phyloP scores from a whole-genome alignment of 495 filamentous ascomycete species.

The Recurvomyces mirabilis region DNA sequence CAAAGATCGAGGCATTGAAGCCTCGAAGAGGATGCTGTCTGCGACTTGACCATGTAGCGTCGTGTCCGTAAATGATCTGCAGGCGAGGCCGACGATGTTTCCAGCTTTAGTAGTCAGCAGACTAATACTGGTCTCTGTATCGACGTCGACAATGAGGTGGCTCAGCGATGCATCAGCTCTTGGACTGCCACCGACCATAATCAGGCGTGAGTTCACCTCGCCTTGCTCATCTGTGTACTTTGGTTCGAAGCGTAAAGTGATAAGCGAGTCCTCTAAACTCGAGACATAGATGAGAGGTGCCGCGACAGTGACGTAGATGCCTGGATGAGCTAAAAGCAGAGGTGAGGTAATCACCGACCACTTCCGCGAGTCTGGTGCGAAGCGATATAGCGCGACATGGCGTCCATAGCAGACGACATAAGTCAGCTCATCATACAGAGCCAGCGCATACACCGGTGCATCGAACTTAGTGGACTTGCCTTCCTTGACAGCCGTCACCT shows the following conservation, averaged over 20 bases:
- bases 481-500: constrained; percentile 3
- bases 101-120: constrained; percentile 25
- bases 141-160: constrained; percentile 3
- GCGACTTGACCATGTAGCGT: constrained; percentile 2
- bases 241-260: constrained; percentile 13
- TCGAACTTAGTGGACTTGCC: constrained; percentile 1
- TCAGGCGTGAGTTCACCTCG: background rate
- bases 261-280: constrained; percentile 27
- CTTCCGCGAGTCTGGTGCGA: constrained; percentile 6
- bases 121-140: constrained; percentile 3
- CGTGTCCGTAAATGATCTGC: background rate
- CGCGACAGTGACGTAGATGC: constrained; percentile 22
- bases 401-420: constrained; percentile 12
- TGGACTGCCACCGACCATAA: background rate
- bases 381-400: constrained; percentile 14
- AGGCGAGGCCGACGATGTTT: constrained; percentile 21
- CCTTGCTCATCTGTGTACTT: background rate
- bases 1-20: constrained; percentile 24
- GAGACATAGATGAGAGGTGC: constrained; percentile 27
- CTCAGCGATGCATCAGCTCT: constrained; percentile 1
- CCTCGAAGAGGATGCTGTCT: constrained; percentile 26
- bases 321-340: constrained; percentile 21
- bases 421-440: constrained; percentile 15
- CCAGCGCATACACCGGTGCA: constrained; percentile 17
- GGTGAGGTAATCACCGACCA: constrained; percentile 12